Evolutionary conservation across 2,329 filamentous ascomycete genomes (phyloP), one percentile per base, ranked within the genome.

Genomic region (Penicillium sp.): DNA sequence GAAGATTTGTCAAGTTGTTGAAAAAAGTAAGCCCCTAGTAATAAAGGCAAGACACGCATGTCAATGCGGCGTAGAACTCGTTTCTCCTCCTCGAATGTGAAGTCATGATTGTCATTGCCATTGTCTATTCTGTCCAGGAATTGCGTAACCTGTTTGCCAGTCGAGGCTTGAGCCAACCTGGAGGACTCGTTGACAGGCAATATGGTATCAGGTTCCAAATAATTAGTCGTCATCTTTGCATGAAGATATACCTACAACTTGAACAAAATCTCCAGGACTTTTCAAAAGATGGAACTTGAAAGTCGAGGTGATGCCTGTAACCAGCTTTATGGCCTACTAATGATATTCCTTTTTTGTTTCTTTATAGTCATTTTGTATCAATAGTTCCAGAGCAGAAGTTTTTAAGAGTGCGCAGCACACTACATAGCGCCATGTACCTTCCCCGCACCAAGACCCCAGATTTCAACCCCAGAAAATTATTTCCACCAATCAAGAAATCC

Each of bases 11-110:
- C 80, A 9, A 83, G 77, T 56, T 83, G 79, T 60, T 85, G 82
- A 59, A 84, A 80, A 68, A 84, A 84, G 68, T 86, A 86, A 5
- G 81, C 80, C 1, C 78, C 76, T 1, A 84, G 73, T 6, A 84
- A 67, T 5, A 84, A 70, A 5, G 80, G 78, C 1, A 84, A 71
- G 7, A 85, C 72, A 0, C 77, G 77, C 9, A 68, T 59, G 59
- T 85, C 81, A 43, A 84, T 82, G n/a, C 58, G 65, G 26, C 54
- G 54, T 6, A 67, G 43, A 5, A 69, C 65, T 1, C 23, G 48
- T 16, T 73, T 75, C 58, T 83, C 80, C 61, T 83, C 80, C 34
- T 81, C 78, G 51, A 77, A 77, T 0, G 73, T 76, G 59, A 82
- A 83, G n/a, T 26, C 14, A 8, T 40, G 40, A 14, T 51, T 51